Evolutionary conservation across 139 green algal genomes (phyloP).

Genomic region (Gonium pectorale): DNA sequence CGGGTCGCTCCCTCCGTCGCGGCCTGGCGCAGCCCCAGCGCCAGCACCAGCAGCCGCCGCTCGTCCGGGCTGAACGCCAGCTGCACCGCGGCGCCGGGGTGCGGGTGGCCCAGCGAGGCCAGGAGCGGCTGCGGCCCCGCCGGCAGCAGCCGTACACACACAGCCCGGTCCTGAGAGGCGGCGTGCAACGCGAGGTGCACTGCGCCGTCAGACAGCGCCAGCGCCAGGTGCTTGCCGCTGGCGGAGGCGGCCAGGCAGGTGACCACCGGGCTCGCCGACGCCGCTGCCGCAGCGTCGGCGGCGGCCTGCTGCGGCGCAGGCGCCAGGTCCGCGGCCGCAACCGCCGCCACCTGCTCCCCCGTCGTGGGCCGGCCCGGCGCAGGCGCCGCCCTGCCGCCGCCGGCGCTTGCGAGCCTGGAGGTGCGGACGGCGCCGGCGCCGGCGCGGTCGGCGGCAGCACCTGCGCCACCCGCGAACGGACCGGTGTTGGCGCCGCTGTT

Average conservation of each 20-base stretch:
- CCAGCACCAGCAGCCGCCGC: conserved; percentile 26
- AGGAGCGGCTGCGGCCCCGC: background rate
- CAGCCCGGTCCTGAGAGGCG: background rate
- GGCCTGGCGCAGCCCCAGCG: background rate
- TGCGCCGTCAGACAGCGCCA: conserved; percentile 20
- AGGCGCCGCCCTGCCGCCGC: background rate
- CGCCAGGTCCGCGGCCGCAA: too few relatives aligned
- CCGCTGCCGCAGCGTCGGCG: background rate
- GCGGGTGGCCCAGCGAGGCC: background rate
- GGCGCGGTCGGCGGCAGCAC: too few relatives aligned
- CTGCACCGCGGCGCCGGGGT: background rate
- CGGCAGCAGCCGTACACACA: conserved; percentile 26
- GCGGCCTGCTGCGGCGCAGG: too few relatives aligned
- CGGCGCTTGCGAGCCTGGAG: background rate
- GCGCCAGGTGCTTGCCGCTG: conserved; percentile 12
- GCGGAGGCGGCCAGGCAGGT: conserved; percentile 2
- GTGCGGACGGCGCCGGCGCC: background rate
- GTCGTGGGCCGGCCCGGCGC: too few relatives aligned
- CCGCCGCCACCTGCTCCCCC: too few relatives aligned
- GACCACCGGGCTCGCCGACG: background rate
- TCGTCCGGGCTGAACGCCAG: conserved; percentile 15
- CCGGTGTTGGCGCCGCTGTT: too few relatives aligned
- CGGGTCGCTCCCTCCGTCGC: background rate
- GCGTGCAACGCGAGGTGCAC: conserved; percentile 28
- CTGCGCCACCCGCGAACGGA: too few relatives aligned